Evolutionary conservation across 257 asterid species (phyloP).

Genomic region (Solanum sejunctum): DNA sequence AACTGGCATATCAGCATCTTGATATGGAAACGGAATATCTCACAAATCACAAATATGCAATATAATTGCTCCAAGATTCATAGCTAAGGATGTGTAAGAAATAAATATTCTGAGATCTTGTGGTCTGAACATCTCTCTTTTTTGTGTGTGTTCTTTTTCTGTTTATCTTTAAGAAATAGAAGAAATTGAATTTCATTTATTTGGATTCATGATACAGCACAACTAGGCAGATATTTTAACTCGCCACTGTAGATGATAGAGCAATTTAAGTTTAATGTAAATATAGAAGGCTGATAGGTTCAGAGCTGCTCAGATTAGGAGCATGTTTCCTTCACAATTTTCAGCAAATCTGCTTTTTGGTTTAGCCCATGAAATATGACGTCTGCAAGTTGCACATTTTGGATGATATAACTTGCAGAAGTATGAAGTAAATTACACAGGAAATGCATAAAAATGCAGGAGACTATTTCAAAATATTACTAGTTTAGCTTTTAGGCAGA

Average conservation of each 20-base stretch:
- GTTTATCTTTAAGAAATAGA: not conserved
- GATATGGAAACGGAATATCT: not conserved
- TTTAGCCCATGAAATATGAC: not conserved
- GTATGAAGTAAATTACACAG: not conserved
- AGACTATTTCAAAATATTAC: not conserved
- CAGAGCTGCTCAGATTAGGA: not conserved
- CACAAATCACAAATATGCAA: not conserved
- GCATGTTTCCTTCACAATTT: not conserved
- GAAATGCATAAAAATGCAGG: not conserved
- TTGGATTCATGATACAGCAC: not conserved
- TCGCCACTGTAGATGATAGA: not conserved
- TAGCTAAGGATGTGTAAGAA: not conserved
- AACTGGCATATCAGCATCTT: slow-evolving; percentile 17
- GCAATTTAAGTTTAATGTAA: not conserved
- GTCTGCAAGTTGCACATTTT: not conserved
- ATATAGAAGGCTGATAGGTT: not conserved
- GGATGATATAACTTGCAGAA: not conserved
- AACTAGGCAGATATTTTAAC: not conserved
- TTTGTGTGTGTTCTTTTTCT: no score
- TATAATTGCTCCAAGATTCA: not conserved
- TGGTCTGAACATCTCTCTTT: not conserved
- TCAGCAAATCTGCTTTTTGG: not conserved
- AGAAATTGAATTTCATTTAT: not conserved
- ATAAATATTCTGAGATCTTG: not conserved
- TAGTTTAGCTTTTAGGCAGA: not conserved